These are phyloP conservation scores for Phialemonium atrogriseum DNA, from an alignment of 2,329 filamentous ascomycete genomes.

Conservation along the genomic window DNA sequence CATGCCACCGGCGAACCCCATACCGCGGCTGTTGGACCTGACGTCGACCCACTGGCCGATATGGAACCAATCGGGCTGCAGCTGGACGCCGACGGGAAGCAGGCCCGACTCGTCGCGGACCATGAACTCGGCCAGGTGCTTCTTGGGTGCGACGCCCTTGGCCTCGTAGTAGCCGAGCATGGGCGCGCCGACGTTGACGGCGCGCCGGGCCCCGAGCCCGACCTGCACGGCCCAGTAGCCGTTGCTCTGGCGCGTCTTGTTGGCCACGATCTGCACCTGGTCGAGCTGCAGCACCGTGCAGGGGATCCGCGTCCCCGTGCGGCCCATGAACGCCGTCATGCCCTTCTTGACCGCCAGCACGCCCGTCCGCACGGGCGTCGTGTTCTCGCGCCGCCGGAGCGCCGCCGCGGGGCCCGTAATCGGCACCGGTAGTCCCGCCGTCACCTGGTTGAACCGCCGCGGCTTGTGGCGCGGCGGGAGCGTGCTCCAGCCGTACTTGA, in stretches of 20 bases:
- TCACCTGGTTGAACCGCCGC: conserved; percentile 52
- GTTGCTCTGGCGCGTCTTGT: conserved; percentile 72
- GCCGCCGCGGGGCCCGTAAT: conserved; percentile 53
- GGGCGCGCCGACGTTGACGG: conserved; percentile 71
- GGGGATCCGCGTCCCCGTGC: conserved; percentile 66
- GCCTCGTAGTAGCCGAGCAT: conserved; percentile 82
- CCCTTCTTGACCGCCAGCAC: conserved; percentile 86
- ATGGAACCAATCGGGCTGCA: conserved; percentile 85
- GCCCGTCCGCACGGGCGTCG: conserved; percentile 64
- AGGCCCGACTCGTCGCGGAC: conserved; percentile 69
- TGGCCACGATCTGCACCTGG: conserved; percentile 77
- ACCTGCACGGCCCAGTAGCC: conserved; percentile 95
- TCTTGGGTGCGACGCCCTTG: conserved; percentile 75
- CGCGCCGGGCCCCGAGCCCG: conserved; percentile 65
- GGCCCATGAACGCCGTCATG: conserved; percentile 87
- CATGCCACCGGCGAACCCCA: conserved; percentile 96
- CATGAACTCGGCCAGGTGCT: conserved; percentile 76
- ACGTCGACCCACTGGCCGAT: conserved; percentile 88
- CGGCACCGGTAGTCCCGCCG: conserved; percentile 45
- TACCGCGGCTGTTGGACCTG: conserved; percentile 68
- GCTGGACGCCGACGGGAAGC: conserved; percentile 63
- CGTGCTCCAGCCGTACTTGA: conserved; percentile 56
- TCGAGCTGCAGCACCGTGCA: conserved; percentile 95
- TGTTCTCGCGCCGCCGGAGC: conserved; percentile 47
- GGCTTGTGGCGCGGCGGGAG: conserved; percentile 37